Conservation (phyloP, 2,329 filamentous ascomycete species). For the Colletotrichum gigasporum region DNA sequence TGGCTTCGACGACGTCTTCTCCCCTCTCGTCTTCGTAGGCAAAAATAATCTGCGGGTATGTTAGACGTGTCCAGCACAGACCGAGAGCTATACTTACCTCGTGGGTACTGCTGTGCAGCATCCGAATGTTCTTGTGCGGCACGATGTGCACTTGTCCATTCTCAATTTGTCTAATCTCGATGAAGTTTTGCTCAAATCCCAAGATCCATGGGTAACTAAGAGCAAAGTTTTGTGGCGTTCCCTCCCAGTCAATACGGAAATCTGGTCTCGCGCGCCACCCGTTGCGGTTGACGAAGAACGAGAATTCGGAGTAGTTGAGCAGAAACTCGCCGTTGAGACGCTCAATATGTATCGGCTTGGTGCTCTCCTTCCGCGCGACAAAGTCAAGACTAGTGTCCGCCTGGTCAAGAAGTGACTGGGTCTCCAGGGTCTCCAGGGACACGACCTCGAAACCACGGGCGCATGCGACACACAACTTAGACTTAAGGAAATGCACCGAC, state of each 20-base stretch:
- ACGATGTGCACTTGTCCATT: slow-evolving; percentile 95
- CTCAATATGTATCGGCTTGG: slow-evolving; percentile 96
- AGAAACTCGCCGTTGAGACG: slow-evolving; percentile 96
- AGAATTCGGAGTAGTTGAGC: slow-evolving; percentile 98
- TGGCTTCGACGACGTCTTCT: slow-evolving; percentile 90
- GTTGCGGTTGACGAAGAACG: slow-evolving; percentile 98
- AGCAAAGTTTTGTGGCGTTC: slow-evolving; percentile 89
- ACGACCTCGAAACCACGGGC: slow-evolving; percentile 97
- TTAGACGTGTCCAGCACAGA: slow-evolving; percentile 21
- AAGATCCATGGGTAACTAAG: slow-evolving; percentile 97
- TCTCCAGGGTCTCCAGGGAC: slow-evolving; percentile 95
- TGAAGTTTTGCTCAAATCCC: slow-evolving; percentile 96
- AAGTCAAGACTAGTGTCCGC: slow-evolving; percentile 98
- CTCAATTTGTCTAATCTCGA: slow-evolving; percentile 95
- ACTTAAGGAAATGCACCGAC: slow-evolving; percentile 96
- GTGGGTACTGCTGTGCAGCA: slow-evolving; percentile 96
- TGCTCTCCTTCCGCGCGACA: slow-evolving; percentile 90
- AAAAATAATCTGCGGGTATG: slow-evolving; percentile 81
- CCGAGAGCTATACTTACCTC: slow-evolving; percentile 71
- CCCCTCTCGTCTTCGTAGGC: slow-evolving; percentile 96
- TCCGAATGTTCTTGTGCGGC: slow-evolving; percentile 94
- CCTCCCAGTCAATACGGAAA: slow-evolving; percentile 98
- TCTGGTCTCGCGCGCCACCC: slow-evolving; percentile 96
- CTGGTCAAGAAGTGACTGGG: slow-evolving; percentile 94
- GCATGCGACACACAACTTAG: slow-evolving; percentile 95